Conservation (phyloP, 1,284 basidiomycete species). For the Heterobasidion occidentale region DNA sequence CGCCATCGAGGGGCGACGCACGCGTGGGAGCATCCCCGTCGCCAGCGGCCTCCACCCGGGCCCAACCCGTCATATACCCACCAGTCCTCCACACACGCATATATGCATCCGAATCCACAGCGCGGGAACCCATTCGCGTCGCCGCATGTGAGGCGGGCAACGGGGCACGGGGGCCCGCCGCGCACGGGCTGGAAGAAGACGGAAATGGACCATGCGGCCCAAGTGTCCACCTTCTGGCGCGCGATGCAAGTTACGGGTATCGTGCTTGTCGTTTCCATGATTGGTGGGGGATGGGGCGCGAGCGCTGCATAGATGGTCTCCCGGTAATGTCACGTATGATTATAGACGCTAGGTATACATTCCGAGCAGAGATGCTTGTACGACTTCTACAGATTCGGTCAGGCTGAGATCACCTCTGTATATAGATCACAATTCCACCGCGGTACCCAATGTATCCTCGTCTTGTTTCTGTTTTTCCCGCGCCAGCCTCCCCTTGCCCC, state of each 20-base stretch:
- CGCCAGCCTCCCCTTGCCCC: conserved; percentile 59
- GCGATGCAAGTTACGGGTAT: conserved; percentile 24
- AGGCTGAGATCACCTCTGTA: no score
- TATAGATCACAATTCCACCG: conserved; percentile 6
- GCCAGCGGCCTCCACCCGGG: conserved; percentile 10
- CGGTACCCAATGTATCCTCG: conserved; percentile 7
- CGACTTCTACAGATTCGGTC: no score
- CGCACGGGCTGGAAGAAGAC: conserved; percentile 13
- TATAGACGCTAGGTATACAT: no score
- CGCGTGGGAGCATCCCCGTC: conserved; percentile 29
- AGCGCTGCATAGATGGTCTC: background rate
- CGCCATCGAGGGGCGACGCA: conserved; percentile 29
- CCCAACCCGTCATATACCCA: conserved; percentile 8
- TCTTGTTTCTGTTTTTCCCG: conserved; percentile 36
- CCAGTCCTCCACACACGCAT: conserved; percentile 4
- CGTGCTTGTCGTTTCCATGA: conserved; percentile 20
- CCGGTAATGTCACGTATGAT: no score
- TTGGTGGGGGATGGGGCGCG: conserved; percentile 8
- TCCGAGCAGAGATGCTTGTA: no score
- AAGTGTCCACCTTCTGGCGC: conserved; percentile 21
- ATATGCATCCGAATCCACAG: conserved; percentile 4
- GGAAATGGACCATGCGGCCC: conserved; percentile 17
- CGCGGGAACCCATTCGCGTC: conserved; percentile 19
- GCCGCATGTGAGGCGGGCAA: conserved; percentile 23
- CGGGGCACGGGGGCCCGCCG: conserved; percentile 13